phyloP scores from a whole-genome alignment of 208 protist species.

The Trypanosoma caninum region DNA sequence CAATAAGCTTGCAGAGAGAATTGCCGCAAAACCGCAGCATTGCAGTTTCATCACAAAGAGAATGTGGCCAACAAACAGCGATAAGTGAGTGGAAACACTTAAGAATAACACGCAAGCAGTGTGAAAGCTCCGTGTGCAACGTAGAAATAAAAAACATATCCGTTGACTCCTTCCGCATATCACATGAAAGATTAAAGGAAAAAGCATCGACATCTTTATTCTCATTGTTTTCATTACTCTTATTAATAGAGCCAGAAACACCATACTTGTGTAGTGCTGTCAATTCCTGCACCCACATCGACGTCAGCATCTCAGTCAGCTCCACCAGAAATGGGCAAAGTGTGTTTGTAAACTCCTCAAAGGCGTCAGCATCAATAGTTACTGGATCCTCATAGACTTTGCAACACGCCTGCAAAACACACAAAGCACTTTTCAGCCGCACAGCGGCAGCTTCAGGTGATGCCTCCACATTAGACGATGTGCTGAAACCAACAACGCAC shows the following conservation, averaged over 20 bases:
- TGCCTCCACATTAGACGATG: not conserved
- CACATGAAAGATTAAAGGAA: not conserved
- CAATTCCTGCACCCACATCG: constrained; percentile 40
- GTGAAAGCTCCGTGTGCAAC: constrained; percentile 38
- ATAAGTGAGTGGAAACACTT: constrained; percentile 72
- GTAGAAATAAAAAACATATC: constrained; percentile 32
- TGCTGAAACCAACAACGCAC: constrained; percentile 27
- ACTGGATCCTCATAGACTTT: constrained; percentile 62
- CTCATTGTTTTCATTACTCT: too few relatives aligned
- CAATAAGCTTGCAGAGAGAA: constrained; percentile 36
- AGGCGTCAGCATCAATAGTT: constrained; percentile 34
- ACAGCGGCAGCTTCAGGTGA: constrained; percentile 26
- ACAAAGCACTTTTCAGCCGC: constrained; percentile 62
- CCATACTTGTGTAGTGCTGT: constrained; percentile 2
- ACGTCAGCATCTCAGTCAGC: constrained; percentile 43
- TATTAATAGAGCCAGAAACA: too few relatives aligned
- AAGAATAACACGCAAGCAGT: constrained; percentile 67
- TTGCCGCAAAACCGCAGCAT: constrained; percentile 50
- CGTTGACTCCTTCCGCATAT: not conserved
- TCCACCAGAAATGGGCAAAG: constrained; percentile 45
- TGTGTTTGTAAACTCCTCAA: constrained; percentile 45
- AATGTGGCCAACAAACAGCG: constrained; percentile 47
- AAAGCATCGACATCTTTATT: not conserved
- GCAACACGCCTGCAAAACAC: constrained; percentile 63
- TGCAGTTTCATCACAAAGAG: constrained; percentile 49